Evolutionary conservation across 257 asterid species (phyloP), one percentile per base, ranked within the genome.

Genomic region (Przewalskia tangutica): DNA sequence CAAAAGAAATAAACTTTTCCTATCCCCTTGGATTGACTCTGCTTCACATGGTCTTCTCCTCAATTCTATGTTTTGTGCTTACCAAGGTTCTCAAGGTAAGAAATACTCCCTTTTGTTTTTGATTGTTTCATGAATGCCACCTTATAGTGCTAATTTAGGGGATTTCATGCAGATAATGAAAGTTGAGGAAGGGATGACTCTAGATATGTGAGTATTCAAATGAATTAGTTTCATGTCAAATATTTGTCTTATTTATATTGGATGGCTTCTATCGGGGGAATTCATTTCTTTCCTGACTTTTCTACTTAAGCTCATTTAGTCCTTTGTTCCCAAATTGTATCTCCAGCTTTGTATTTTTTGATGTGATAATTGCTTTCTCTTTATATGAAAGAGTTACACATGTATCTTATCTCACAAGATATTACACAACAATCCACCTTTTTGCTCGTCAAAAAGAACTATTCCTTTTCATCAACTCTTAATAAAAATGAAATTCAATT

Each of bases 41-140:
- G 67, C 97, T 95, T 89, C 99, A 95, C 88, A 95, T 95, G 99
- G 84, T 94, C 82, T 95, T 95, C 92, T 95, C 99, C 80, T 95
- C 99, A 66, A 92, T 91, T 51, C 82, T 94, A 65, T 95, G 99
- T 86, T 94, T 93, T 85, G 55, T 91, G 79, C 89, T 95, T 60
- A 95, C 97, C 86, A 94, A 89, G 86, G 98, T 93, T 89, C 84
- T 96, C 83, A 94, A 91, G 99, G 98, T 96, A 89, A 82, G 42
- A 73, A 62, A 53, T 84, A 81, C 38, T 63, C 46, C 62, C 18
- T 64, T 80, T 46, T 27, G 20, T 2, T 48, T 80, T 60, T n/a
- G 46, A 13, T 65, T 16, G 44, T 80, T 80, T 46, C 77, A 23
- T 64, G 18, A 44, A 27, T 80, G 70, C 32, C 63, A 76, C 17